Evolutionary conservation across 805 yeast species (phyloP), one percentile per base, ranked within the genome.

Genomic region (Metschnikowia cerradonensis): DNA sequence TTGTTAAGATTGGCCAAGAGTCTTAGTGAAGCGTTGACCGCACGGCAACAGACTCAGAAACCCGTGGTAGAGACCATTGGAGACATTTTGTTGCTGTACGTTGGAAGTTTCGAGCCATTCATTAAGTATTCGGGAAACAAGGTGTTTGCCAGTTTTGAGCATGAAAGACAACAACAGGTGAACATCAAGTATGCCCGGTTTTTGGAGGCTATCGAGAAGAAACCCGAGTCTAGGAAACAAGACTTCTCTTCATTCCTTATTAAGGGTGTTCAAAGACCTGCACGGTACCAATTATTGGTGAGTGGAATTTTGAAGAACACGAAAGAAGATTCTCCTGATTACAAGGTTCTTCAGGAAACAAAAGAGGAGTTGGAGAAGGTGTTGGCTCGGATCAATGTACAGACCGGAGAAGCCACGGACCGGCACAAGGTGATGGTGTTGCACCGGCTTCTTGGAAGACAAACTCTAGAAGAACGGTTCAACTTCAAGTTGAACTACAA

Each of bases 251-350:
- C 98, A 0, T 94, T 90, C 62, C 76, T 94, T 56, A 89, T 96
- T 6, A 95, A 92, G 63, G 97, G 98, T 47, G 91, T 96, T 2
- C 90, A 97, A 14, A 81, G 99, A 65, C 90, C 97, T 32, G 98
- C 97, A 8, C 77, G 98, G 58, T 94, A 94, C 69, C 96, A 96
- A 56, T 72, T 94, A 45, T 75, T 94, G 51, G 75, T 92, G 20
- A 84, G 81, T 51, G 94, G 92, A 44, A 88, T 94, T 34, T 74
- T 89, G 56, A 92, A 94, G 65, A 81, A 83, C 55, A 90, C 98
- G 0, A 80, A 78, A 48, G 84, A 85, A n/a, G 87, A 82, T 23
- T 78, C 83, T 6, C 83, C 88, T 1, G 97, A 91, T 58, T 79
- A 78, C 60, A 80, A 79, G 48, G 80, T 84, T 57, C 72, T 94